Base-by-base conservation (phyloP, 148 eudicot species). In the Diospyros lotus region DNA sequence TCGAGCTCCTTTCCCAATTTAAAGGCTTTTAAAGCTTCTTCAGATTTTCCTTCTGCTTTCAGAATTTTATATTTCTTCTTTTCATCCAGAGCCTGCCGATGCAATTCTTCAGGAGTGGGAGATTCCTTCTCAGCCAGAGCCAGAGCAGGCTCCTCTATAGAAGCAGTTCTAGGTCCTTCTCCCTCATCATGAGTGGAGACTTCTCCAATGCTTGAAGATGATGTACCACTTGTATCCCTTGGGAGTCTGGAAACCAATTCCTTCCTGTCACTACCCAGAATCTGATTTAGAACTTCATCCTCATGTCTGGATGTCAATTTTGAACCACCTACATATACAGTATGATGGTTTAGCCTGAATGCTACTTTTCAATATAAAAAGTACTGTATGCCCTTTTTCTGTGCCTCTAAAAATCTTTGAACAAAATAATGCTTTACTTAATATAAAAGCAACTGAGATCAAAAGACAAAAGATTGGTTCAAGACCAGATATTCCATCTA, bases 1-100 rank as follows among this genome's bases (percentile, higher is more conserved):
- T 90, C 98, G 70, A 94, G 90, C 74, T 94, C 98, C 81, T 88
- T 90, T 40, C 91, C 87, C 80, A 85, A 89, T 82, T 92, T 92
- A 63, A 92, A 94, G 60, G 97, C 96, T 80, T 74, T 90, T 53
- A 94, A 75, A 64, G 98, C 98, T 81, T 94, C 98, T 62, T 88
- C 97, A 51, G 92, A 72, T 76, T 92, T 92, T 63, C 93, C 93
- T 79, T 86, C 92, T 28, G 91, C 93, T 85, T 90, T 92, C 39
- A 94, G 83, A 58, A 73, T 80, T 82, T 83, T 90, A 75, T 92
- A 84, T 67, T 81, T 90, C 78, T 85, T 82, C 81, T 87, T 94
- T 80, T 94, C 98, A 52, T 90, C 90, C 76, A 90, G 5, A 71
- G 98, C 87, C 66, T 90, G 91, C 80, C 89, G 89, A 61, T 94